Conservation (phyloP, 208 protist genomes). For the Plasmodiophora brassicae region DNA sequence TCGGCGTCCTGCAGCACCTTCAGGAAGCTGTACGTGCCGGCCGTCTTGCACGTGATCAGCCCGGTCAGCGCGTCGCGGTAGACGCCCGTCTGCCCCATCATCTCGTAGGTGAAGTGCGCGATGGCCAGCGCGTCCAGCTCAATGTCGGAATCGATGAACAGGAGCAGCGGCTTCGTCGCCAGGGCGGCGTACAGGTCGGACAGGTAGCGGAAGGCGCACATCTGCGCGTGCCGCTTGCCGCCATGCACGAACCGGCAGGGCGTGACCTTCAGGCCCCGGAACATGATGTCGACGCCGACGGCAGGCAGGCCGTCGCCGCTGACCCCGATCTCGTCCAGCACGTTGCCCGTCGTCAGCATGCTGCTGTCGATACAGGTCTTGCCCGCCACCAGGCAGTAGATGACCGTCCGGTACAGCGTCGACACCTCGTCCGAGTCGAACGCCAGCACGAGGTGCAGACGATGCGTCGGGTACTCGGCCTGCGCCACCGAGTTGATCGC, state of each 20-base stretch:
- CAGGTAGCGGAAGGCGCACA: conserved; percentile 17
- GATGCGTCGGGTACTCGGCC: background rate
- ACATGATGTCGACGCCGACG: conserved; percentile 31
- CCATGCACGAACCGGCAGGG: conserved; percentile 7
- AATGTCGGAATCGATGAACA: conserved; percentile 21
- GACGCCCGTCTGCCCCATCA: background rate
- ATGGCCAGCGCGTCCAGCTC: background rate
- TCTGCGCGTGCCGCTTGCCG: conserved; percentile 24
- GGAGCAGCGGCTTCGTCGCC: background rate
- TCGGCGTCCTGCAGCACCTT: conserved; percentile 19
- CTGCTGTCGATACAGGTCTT: background rate
- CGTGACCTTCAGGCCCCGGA: conserved; percentile 6
- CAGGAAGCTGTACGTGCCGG: conserved; percentile 26
- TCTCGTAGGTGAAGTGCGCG: background rate
- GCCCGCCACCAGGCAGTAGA: background rate
- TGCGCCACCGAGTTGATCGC: background rate
- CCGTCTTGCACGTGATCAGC: conserved; percentile 27
- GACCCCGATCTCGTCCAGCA: background rate
- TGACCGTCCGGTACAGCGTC: background rate
- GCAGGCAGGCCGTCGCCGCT: background rate
- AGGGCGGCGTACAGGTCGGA: background rate
- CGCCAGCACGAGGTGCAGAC: conserved; percentile 7
- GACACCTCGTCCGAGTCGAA: conserved; percentile 4
- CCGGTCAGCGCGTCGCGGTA: conserved; percentile 6
- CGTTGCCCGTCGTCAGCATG: background rate